These are phyloP conservation scores for Colletotrichum brevisporum DNA, from an alignment of 2,329 filamentous ascomycete genomes.

Conservation along the genomic window DNA sequence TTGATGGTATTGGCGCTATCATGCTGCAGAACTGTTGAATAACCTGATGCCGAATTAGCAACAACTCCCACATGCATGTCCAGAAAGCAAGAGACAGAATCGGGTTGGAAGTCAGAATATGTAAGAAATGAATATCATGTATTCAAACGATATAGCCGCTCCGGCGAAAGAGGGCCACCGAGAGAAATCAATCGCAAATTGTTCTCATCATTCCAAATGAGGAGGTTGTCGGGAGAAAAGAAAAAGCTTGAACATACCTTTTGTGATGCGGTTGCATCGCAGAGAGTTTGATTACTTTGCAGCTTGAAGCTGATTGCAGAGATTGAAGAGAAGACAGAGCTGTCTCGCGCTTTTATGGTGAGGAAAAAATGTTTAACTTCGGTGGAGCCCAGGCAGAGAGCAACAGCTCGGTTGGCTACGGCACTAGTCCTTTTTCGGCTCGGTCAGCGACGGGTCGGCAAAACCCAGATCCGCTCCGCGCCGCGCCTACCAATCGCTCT, in stretches of 20 bases:
- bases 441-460: slow-evolving; percentile 17
- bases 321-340: background rate
- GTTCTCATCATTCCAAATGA: slow-evolving; percentile 81
- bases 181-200: slow-evolving; percentile 98
- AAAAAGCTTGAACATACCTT: slow-evolving; percentile 44
- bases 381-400: slow-evolving; percentile 30
- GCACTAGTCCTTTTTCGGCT: slow-evolving; percentile 3
- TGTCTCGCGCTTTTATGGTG: background rate
- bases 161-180: slow-evolving; percentile 91
- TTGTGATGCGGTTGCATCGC: background rate
- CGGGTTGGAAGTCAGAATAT: slow-evolving; percentile 84
- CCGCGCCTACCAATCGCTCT: slow-evolving; percentile 1
- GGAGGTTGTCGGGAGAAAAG: slow-evolving; percentile 29
- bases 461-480: slow-evolving; percentile 12
- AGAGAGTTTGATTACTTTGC: background rate
- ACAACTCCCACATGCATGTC: background rate
- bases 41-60: slow-evolving; percentile 30
- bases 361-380: slow-evolving; percentile 29
- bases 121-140: slow-evolving; percentile 97
- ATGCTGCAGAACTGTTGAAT: background rate
- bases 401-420: slow-evolving; percentile 3
- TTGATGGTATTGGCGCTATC: background rate
- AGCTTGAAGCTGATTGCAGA: slow-evolving; percentile 19
- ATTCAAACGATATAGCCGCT: slow-evolving; percentile 82
- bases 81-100: slow-evolving; percentile 11